Base-by-base conservation (phyloP, 2,329 filamentous ascomycete species). In the Juglanconis oblonga region DNA sequence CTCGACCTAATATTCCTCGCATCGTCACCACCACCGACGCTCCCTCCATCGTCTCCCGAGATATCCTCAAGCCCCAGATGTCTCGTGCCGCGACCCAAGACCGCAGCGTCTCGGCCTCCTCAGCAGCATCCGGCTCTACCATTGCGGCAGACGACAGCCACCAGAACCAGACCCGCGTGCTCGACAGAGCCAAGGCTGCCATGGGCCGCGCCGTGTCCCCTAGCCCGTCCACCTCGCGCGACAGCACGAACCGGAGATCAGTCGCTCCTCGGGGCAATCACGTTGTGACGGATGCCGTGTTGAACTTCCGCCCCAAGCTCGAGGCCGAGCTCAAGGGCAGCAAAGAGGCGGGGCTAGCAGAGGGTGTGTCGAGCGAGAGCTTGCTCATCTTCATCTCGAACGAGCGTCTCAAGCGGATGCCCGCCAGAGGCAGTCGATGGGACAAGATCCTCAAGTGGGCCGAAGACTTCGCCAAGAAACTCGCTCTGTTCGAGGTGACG, bases 381-480 rank as follows among this genome's bases (percentile, higher is more conserved):
- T 45, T 63, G 24, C 51, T 61, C 17, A 31, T 42, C 55, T 63
- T 63, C 54, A 63, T 63, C 24, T 58, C 61, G 44, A 53, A 50
- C 31, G 61, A 63, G 61, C 61, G 61, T 44, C 61, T 63, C 51
- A 61, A 56, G 55, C 52, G 61, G 33, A 63, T 63, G 61, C 61
- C 61, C 11, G 61, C 61, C 10, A 49, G 61, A 48, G 61, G 61
- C 58, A 63, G 61, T 38, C 61, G 61, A 24, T 63, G 61, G 61
- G 61, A 63, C 51, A 63, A 63, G 52, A 63, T 63, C 55, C 58
- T 63, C 44, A 63, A 63, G 32, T 60, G 58, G 58, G 58, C 58
- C 35, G 61, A 63, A 36, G 61, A 63, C 50, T 63, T 63, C 51
- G 58, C 61, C 58, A 63, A 63, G 61, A 63, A 58, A 54, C 61